Evolutionary conservation across 2,329 filamentous ascomycete species (phyloP).

Genomic region (Penicillium sclerotigenum): DNA sequence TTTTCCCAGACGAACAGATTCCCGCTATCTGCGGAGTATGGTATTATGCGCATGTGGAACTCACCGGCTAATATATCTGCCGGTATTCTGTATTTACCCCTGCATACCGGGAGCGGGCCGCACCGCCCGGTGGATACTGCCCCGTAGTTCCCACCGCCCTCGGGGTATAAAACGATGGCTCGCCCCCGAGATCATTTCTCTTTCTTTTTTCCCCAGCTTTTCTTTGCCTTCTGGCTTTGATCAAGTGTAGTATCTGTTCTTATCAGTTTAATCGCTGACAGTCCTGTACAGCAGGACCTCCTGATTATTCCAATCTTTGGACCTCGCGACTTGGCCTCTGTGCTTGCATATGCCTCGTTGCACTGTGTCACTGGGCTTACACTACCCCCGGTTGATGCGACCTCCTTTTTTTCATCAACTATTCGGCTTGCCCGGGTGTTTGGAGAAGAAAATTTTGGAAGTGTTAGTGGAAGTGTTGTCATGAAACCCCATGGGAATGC

Average conservation of each 20-base stretch:
- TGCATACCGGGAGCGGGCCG: not conserved
- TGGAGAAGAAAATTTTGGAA: not conserved
- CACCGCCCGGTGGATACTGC: not conserved
- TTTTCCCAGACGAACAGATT: no score
- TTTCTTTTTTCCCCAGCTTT: constrained; percentile 46
- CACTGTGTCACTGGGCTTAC: constrained; percentile 73
- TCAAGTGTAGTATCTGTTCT: constrained; percentile 97
- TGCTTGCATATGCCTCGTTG: constrained; percentile 63
- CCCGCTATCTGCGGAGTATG: no score
- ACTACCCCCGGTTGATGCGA: constrained; percentile 71
- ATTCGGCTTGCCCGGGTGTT: not conserved
- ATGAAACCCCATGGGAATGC: not conserved
- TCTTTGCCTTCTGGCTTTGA: constrained; percentile 65
- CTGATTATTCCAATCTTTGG: constrained; percentile 81
- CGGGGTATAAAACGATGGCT: not conserved
- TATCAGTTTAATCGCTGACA: constrained; percentile 95
- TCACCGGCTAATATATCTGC: no score
- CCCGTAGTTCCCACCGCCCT: not conserved
- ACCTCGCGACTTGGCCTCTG: constrained; percentile 55
- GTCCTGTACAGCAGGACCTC: constrained; percentile 63
- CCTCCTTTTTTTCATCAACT: constrained; percentile 52
- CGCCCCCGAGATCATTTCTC: constrained; percentile 27
- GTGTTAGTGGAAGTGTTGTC: not conserved
- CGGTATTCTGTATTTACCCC: no score
- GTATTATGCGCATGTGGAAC: no score